Evolutionary conservation across 1,139 yeast genomes (phyloP).

Genomic region (Arxiozyma bovina): DNA sequence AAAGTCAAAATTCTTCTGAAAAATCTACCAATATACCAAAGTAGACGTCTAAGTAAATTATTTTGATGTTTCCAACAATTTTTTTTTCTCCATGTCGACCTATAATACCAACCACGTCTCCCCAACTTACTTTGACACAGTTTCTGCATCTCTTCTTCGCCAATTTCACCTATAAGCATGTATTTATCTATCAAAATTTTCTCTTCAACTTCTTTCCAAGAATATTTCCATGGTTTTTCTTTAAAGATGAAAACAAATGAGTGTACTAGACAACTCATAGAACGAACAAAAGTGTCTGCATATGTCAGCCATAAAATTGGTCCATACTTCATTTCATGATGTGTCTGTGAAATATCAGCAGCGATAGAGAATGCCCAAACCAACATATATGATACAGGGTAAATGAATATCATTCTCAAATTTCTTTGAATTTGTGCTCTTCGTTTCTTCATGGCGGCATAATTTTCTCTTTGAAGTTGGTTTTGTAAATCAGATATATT

Average conservation of each 20-base stretch:
- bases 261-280: conserved; percentile 73
- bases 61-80: conserved; percentile 27
- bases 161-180: conserved; percentile 22
- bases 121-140: conserved; percentile 23
- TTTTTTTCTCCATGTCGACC: conserved; percentile 21
- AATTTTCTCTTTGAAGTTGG: conserved; percentile 49
- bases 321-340: conserved; percentile 40
- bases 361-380: conserved; percentile 78
- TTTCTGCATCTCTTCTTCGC: conserved; percentile 20
- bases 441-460: conserved; percentile 50
- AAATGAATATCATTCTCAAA: conserved; percentile 69
- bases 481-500: conserved; percentile 26
- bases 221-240: conserved; percentile 64
- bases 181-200: conserved; percentile 20
- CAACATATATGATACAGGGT: conserved; percentile 72
- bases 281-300: conserved; percentile 67
- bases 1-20: conserved; percentile 15
- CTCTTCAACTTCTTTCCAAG: conserved; percentile 24
- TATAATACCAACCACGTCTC: conserved; percentile 28
- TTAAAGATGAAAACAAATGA: conserved; percentile 65
- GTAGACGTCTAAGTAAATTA: conserved; percentile 18
- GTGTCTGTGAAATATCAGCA: conserved; percentile 53
- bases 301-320: conserved; percentile 60
- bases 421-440: conserved; percentile 65
- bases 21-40: conserved; percentile 23